Evolutionary conservation across 1,139 yeast species (phyloP), one percentile per base, ranked within the genome.

Genomic region (Geotrichum candidum): DNA sequence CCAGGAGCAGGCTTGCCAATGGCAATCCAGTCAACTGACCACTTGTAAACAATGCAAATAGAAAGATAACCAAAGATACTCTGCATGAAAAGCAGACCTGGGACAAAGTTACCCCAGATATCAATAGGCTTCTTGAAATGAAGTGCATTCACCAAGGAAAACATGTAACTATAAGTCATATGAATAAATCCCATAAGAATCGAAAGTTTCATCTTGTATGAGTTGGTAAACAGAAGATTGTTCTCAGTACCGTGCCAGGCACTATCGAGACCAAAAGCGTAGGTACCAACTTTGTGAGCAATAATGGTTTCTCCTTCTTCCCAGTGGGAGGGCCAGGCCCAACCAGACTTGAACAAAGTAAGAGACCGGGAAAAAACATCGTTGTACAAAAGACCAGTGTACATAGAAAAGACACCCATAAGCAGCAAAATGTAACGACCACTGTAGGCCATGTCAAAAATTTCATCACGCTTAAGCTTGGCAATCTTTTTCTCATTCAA

Each of bases 201-300:
- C 0, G 98, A 91, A 64, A 94, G 78, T 74, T 94, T 94, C 99
- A 94, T 94, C 78, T 94, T 94, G 77, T 90, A 92, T 1, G 98
- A 92, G 77, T 94, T 94, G 61, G 96, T 85, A 75, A 95, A 94
- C 63, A 95, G 76, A 68, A 94, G 81, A 65, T 87, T 88, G 75
- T 95, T 94, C 66, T 94, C 99, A 41, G 98, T 83, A 2, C 98
- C 97, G 73, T 94, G 99, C 99, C 99, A 94, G 38, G 88, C 91
- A 77, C 88, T 89, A 76, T 94, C 99, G 54, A 94, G 75, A 63
- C 99, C 99, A 70, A 92, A 78, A 31, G 88, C 80, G 73, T 94
- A 95, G 15, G 85, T 84, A 7, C 96, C 94, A 3, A 80, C 77
- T 68, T 82, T 82, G 46, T 78, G 77, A 0, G 95, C 98, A 54